Percentiles rank a stretch among this genome's conserved stretches.
These are phyloP conservation scores for Rhododendron simsii DNA, from an alignment of 148 eudicot genomes.

Conservation along the genomic window DNA sequence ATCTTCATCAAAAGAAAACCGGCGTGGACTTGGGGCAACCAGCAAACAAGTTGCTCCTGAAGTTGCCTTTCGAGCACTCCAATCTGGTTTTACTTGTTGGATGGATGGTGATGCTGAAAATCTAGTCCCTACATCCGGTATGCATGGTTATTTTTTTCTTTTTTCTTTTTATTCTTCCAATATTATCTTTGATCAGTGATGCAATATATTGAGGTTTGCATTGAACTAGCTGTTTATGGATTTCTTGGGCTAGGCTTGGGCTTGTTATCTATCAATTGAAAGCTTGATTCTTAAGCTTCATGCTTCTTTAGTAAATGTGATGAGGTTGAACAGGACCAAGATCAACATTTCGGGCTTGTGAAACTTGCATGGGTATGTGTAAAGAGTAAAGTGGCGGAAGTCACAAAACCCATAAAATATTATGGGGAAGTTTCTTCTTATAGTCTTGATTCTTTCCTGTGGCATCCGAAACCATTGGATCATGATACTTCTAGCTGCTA, in stretches of 20 bases:
- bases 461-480: not conserved
- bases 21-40: slow-evolving; percentile 11
- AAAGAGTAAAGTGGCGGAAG: not conserved
- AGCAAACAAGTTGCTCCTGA: slow-evolving; percentile 13
- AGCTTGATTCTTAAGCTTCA: slow-evolving; percentile 1
- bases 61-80: slow-evolving; percentile 12
- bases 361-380: not conserved
- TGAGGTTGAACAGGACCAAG: not conserved
- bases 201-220: not conserved
- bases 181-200: not conserved
- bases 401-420: not conserved
- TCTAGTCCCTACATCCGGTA: slow-evolving; percentile 22
- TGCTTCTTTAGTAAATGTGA: not conserved
- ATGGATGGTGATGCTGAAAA: slow-evolving; percentile 23
- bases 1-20: slow-evolving; percentile 24
- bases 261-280: not conserved
- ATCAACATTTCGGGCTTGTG: not conserved
- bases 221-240: not conserved
- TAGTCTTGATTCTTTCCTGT: not conserved
- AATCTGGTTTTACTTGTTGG: slow-evolving; percentile 21
- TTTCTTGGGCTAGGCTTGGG: not conserved
- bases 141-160: not conserved
- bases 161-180: not conserved
- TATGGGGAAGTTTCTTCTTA: not conserved
- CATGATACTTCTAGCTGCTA: not conserved